Percentiles rank a stretch among this genome's conserved stretches.
Conservation (phyloP, 208 protist species). For the Leishmania major region DNA sequence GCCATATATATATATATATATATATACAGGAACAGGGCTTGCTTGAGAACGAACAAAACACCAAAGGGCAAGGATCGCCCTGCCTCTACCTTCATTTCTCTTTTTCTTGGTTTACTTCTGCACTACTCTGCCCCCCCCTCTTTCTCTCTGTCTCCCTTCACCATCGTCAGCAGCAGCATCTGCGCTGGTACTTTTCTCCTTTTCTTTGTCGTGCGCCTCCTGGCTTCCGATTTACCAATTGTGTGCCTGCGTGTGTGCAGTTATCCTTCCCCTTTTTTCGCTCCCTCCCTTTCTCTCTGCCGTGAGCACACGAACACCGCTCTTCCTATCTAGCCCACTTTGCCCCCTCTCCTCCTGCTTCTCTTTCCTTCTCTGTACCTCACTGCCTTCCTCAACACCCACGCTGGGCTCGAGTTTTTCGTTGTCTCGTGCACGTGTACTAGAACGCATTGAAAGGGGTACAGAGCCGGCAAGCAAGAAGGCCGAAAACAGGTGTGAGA, state of each 20-base stretch:
- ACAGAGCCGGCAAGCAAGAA: not conserved
- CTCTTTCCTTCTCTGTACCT: slow-evolving; percentile 3
- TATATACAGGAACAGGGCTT: not conserved
- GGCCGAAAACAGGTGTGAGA: not conserved
- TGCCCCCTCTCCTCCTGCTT: not conserved
- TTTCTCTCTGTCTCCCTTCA: not conserved
- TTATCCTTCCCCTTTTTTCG: not conserved
- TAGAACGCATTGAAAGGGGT: not conserved
- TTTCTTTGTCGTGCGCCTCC: slow-evolving; percentile 5
- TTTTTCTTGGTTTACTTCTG: not conserved
- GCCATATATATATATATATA: not conserved
- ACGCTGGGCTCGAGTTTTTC: not conserved
- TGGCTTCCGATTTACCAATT: not conserved
- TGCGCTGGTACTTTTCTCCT: not conserved
- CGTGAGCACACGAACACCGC: not conserved
- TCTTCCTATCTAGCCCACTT: not conserved
- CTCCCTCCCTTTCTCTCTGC: not conserved
- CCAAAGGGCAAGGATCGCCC: not conserved
- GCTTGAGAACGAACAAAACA: not conserved
- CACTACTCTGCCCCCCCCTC: not conserved
- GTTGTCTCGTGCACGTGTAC: not conserved
- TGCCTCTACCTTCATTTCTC: not conserved
- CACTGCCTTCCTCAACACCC: not conserved
- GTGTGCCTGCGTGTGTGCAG: not conserved
- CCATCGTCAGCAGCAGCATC: not conserved